Evolutionary conservation across 257 asterid genomes (phyloP).

Genomic region (Agastache rugosa): DNA sequence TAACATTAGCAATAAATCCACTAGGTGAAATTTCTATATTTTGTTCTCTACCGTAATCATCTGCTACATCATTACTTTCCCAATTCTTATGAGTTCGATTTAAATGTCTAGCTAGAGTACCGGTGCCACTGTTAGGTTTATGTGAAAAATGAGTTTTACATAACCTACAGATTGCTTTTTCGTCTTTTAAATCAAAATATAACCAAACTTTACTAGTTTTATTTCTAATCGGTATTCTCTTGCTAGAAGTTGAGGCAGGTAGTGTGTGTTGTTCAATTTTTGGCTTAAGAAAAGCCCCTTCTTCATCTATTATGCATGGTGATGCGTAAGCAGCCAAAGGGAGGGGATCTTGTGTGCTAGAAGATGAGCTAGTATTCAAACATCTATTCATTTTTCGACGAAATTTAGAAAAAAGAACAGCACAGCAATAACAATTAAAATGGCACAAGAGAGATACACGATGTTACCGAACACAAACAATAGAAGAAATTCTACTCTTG

Average conservation of each 20-base stretch:
- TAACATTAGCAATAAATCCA: background rate
- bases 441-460: too few relatives aligned
- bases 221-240: background rate
- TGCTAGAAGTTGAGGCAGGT: background rate
- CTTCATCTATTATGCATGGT: too few relatives aligned
- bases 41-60: background rate
- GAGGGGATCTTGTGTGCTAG: too few relatives aligned
- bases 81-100: background rate
- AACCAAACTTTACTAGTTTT: constrained; percentile 7
- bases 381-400: too few relatives aligned
- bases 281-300: too few relatives aligned
- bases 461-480: too few relatives aligned
- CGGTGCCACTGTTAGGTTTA: background rate
- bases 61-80: background rate
- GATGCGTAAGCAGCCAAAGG: too few relatives aligned
- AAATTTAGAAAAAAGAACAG: too few relatives aligned
- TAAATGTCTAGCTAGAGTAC: background rate
- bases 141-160: background rate
- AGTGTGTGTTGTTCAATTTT: too few relatives aligned
- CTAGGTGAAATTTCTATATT: background rate
- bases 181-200: background rate
- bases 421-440: too few relatives aligned
- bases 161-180: background rate
- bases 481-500: too few relatives aligned
- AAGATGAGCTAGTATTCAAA: too few relatives aligned